Conservation (phyloP, 371 early-diverging fungal genomes). For the Apophysomyces trapeziformis region DNA sequence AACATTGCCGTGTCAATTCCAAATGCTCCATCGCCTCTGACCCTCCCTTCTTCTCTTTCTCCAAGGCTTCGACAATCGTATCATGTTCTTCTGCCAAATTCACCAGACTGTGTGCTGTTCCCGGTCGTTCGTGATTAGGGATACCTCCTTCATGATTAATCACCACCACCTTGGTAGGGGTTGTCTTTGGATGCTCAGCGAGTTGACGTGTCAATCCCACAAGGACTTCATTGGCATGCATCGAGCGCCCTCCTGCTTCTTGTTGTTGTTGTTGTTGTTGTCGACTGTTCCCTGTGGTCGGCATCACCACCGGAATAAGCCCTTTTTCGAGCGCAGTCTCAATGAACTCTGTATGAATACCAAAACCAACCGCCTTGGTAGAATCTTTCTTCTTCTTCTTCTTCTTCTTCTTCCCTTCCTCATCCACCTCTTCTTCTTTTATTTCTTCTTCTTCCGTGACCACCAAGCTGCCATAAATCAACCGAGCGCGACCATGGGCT, state of each 20-base stretch:
- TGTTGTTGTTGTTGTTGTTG: constrained; percentile 9
- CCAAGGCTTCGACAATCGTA: constrained; percentile 35
- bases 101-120: constrained; percentile 54
- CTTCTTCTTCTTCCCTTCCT: too few species aligned
- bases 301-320: constrained; percentile 49
- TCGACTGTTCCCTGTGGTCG: constrained; percentile 21
- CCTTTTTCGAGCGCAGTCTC: constrained; percentile 42
- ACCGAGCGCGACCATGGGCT: constrained; percentile 77
- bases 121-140: constrained; percentile 49
- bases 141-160: constrained; percentile 57
- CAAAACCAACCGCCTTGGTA: constrained; percentile 16
- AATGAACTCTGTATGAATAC: constrained; percentile 43
- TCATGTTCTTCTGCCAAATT: constrained; percentile 53
- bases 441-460: not conserved
- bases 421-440: too few species aligned
- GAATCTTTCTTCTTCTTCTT: constrained; percentile 15
- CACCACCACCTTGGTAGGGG: constrained; percentile 39
- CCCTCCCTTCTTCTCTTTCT: constrained; percentile 20
- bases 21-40: constrained; percentile 35
- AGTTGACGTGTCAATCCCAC: constrained; percentile 32
- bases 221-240: constrained; percentile 33
- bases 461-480: constrained; percentile 49
- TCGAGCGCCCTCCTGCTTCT: too few species aligned
- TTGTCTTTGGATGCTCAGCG: constrained; percentile 8
- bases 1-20: constrained; percentile 38